These are phyloP conservation scores for Ophiobolus disseminans DNA, from an alignment of 2,329 filamentous ascomycete species.

Conservation along the genomic window DNA sequence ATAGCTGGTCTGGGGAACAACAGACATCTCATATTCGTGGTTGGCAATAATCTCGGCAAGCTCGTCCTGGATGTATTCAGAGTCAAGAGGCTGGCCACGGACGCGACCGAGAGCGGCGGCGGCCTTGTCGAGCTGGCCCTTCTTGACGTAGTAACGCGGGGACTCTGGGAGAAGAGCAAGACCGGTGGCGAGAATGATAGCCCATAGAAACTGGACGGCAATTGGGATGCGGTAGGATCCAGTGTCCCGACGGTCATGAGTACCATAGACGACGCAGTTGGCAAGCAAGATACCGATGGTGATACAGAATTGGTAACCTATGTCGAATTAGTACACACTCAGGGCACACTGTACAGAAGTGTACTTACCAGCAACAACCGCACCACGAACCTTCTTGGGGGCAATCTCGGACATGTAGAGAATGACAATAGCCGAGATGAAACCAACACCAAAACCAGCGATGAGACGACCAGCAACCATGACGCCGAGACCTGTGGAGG, in stretches of 20 bases:
- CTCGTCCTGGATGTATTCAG: slow-evolving; percentile 80
- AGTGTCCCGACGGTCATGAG: slow-evolving; percentile 68
- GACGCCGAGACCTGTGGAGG: slow-evolving; percentile 65
- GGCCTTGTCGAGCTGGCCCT: slow-evolving; percentile 71
- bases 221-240: slow-evolving; percentile 81
- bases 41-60: slow-evolving; percentile 90
- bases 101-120: slow-evolving; percentile 70
- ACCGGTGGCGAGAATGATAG: slow-evolving; percentile 74
- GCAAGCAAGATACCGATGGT: slow-evolving; percentile 81
- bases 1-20: slow-evolving; percentile 51
- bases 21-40: slow-evolving; percentile 80
- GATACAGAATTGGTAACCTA: slow-evolving; percentile 78
- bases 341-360: background rate
- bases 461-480: slow-evolving; percentile 77
- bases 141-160: slow-evolving; percentile 86
- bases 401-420: slow-evolving; percentile 82
- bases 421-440: slow-evolving; percentile 69
- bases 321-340: background rate
- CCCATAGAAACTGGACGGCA: slow-evolving; percentile 81
- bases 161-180: slow-evolving; percentile 83
- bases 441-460: slow-evolving; percentile 75
- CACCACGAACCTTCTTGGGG: slow-evolving; percentile 74
- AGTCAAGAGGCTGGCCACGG: slow-evolving; percentile 76
- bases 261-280: slow-evolving; percentile 77
- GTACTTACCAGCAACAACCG: slow-evolving; percentile 65